phyloP scores from a whole-genome alignment of 495 filamentous ascomycete species.

The Hyaloscypha variabilis region DNA sequence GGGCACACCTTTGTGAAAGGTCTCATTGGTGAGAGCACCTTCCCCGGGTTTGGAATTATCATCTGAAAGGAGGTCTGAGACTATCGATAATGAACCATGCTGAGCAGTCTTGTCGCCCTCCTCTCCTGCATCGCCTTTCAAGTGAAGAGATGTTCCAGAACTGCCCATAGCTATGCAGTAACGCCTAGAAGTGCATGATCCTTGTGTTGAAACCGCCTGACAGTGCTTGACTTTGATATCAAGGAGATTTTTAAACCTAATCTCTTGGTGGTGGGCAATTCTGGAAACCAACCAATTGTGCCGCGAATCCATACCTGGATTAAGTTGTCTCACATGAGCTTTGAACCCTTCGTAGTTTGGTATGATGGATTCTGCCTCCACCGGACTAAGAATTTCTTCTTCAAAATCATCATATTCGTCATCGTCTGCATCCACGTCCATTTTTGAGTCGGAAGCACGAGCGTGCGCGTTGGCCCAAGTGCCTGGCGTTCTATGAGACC shows the following conservation, averaged over 20 bases:
- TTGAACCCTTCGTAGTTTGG: slow-evolving; percentile 80
- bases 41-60: slow-evolving; percentile 59
- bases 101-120: too few species aligned
- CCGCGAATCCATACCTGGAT: slow-evolving; percentile 51
- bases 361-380: slow-evolving; percentile 52
- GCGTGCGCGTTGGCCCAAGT: too few species aligned
- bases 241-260: slow-evolving; percentile 78
- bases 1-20: slow-evolving; percentile 82
- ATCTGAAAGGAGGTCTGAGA: slow-evolving; percentile 39
- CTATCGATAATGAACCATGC: slow-evolving; percentile 41
- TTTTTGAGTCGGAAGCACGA: too few species aligned
- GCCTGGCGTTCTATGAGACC: too few species aligned
- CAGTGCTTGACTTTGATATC: slow-evolving; percentile 39
- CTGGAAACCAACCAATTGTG: slow-evolving; percentile 72
- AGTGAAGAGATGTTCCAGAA: too few species aligned
- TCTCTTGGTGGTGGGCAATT: slow-evolving; percentile 76
- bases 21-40: slow-evolving; percentile 64
- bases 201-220: too few species aligned
- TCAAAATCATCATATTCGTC: too few species aligned
- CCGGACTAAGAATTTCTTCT: too few species aligned
- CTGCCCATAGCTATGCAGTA: too few species aligned
- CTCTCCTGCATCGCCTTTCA: too few species aligned
- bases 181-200: too few species aligned
- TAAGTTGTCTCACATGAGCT: slow-evolving; percentile 70
- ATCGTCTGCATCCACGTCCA: too few species aligned